Percentiles rank a stretch among this genome's conserved stretches.
phyloP scores from a whole-genome alignment of 2,329 filamentous ascomycete species.

The Neonectria sp. region DNA sequence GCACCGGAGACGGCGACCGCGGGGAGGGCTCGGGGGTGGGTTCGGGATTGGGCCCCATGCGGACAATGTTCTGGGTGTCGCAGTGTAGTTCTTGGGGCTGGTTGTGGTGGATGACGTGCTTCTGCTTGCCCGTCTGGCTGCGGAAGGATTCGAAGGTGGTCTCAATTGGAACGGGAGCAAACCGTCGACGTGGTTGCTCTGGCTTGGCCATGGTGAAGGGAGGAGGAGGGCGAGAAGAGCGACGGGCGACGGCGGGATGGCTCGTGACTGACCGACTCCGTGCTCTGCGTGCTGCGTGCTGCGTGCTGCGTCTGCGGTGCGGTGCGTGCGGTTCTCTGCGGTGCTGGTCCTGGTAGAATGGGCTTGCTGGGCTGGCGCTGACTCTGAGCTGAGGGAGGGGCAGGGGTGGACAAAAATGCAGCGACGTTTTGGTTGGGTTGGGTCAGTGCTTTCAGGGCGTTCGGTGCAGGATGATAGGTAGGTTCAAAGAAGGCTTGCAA shows the following conservation, averaged over 20 bases:
- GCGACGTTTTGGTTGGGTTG: slow-evolving; percentile 1
- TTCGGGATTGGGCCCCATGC: slow-evolving; percentile 69
- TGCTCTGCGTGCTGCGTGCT: slow-evolving; percentile 13
- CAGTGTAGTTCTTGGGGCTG: slow-evolving; percentile 20
- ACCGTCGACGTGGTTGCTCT: slow-evolving; percentile 68
- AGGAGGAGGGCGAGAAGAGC: slow-evolving; percentile 48
- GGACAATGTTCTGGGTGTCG: slow-evolving; percentile 32
- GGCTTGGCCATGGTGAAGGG: slow-evolving; percentile 59
- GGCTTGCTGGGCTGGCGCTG: slow-evolving; percentile 28
- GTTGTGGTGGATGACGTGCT: slow-evolving; percentile 30
- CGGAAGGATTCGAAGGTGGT: slow-evolving; percentile 76
- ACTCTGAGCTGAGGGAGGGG: slow-evolving; percentile 35
- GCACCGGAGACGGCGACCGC: slow-evolving; percentile 62
- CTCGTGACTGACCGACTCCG: slow-evolving; percentile 40
- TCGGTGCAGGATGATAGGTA: background rate
- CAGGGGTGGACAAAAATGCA: slow-evolving; percentile 43
- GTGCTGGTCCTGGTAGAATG: slow-evolving; percentile 28
- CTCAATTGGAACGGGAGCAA: slow-evolving; percentile 80
- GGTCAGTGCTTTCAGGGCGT: slow-evolving; percentile 13
- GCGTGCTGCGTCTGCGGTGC: slow-evolving; percentile 20
- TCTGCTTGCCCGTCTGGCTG: slow-evolving; percentile 48
- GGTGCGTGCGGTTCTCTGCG: slow-evolving; percentile 11
- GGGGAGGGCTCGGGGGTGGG: slow-evolving; percentile 69
- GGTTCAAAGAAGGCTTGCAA: slow-evolving; percentile 20
- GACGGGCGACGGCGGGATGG: slow-evolving; percentile 35